A percentile compares a stretch with the other conserved stretches of the same genome.
Conservation (phyloP, 805 yeast genomes). For the Starmerella bacillaris region DNA sequence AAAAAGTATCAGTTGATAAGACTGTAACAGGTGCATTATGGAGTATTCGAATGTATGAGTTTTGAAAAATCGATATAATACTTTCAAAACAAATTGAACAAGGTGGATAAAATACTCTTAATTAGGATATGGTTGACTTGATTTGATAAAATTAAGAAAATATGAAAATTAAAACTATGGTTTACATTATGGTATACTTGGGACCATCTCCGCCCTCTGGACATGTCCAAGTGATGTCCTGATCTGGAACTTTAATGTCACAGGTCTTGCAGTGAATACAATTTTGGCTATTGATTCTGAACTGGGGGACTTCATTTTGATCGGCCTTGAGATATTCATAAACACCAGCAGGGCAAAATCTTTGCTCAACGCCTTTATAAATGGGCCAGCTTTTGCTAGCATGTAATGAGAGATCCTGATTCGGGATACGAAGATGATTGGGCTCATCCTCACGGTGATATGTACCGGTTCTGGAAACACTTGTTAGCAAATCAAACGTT, state of each 20-base stretch:
- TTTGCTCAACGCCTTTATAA: conserved; percentile 70
- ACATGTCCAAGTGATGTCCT: conserved; percentile 89
- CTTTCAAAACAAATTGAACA: too few relatives aligned
- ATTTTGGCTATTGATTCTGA: conserved; percentile 89
- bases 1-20: too few relatives aligned
- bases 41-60: too few relatives aligned
- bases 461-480: conserved; percentile 94
- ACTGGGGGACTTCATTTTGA: conserved; percentile 36
- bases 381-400: conserved; percentile 51
- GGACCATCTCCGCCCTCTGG: conserved; percentile 99
- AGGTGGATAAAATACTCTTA: too few relatives aligned
- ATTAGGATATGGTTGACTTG: too few relatives aligned
- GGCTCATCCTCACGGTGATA: conserved; percentile 87
- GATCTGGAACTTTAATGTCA: conserved; percentile 90
- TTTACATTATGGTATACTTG: conserved; percentile 65
- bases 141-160: too few relatives aligned
- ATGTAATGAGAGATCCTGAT: conserved; percentile 35
- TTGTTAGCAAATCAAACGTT: conserved; percentile 79
- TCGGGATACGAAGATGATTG: conserved; percentile 51
- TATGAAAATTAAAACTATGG: too few relatives aligned
- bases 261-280: conserved; percentile 98
- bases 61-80: too few relatives aligned
- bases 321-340: conserved; percentile 58
- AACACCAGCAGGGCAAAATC: conserved; percentile 98
- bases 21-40: too few relatives aligned